Base-by-base conservation (phyloP, 345 rosid species). In the Capsella bursapastoris region DNA sequence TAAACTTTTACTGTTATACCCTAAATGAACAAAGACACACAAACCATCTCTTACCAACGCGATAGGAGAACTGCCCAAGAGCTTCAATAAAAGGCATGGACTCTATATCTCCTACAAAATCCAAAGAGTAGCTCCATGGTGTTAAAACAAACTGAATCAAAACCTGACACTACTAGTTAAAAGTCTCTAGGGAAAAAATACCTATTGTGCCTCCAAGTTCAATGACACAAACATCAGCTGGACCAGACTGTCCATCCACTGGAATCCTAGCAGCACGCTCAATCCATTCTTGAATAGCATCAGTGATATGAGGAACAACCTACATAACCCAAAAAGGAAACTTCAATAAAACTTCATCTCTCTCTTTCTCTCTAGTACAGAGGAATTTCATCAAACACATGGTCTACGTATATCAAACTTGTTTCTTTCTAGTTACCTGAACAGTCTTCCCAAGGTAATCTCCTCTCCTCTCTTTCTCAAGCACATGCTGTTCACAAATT, bases 151-250 rank as follows among this genome's bases (percentile, higher is more conserved):
- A 51, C 27, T 61, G 32, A 34, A 34, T 2, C 51, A 45, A 22
- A 64, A 57, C 62, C 1, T 51, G 43, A 65, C 74, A 27, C 44
- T 60, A 22, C 25, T 35, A 43, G 48, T 43, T 43, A 43, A 12
- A 43, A 14, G 70, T 32, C 25, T 58, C 43, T 59, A 71, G 64
- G 13, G 66, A 7, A 34, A 18, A 8, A 10, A 0, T 85, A 91
- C 98, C 99, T 75, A 92, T 90, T 3, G 99, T 95, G 79, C 99
- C 99, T 57, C 99, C 99, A 74, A 95, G 84, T 84, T 95, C 99
- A 40, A 95, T 95, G 70, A 95, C 96, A 82, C 99, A 92, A 72
- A 95, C 96, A 87, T 95, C 99, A 40, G 98, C 88, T 40, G 97
- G 90, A 53, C 88, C 92, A 11, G 87, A 87, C 76, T 86, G 67